These are phyloP conservation scores for Sporothrix globosa DNA, from an alignment of 2,329 filamentous ascomycete species.

Conservation along the genomic window DNA sequence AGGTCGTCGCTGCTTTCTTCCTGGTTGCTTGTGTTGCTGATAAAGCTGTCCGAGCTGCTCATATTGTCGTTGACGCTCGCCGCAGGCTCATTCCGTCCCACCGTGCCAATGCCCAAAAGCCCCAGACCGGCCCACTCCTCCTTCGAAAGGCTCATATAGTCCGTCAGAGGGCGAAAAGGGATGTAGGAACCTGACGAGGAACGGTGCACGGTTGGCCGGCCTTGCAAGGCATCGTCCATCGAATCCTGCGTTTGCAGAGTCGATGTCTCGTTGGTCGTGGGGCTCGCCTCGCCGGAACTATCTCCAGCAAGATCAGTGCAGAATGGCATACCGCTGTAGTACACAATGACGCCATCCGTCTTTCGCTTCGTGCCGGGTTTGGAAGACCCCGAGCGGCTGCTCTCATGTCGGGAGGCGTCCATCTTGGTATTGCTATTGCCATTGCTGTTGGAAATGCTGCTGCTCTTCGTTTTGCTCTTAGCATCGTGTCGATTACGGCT, in stretches of 20 bases:
- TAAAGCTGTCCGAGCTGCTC: conserved; percentile 28
- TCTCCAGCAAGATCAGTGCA: conserved; percentile 79
- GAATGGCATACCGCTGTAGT: conserved; percentile 78
- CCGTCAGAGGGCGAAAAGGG: conserved; percentile 55
- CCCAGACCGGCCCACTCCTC: conserved; percentile 31
- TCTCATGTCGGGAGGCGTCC: conserved; percentile 51
- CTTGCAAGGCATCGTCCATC: conserved; percentile 30
- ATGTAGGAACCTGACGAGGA: conserved; percentile 57
- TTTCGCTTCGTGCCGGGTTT: conserved; percentile 57
- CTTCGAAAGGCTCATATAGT: conserved; percentile 38
- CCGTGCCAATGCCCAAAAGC: conserved; percentile 26
- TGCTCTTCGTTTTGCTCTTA: conserved; percentile 41
- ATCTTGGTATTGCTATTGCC: conserved; percentile 51
- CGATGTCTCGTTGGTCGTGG: conserved; percentile 55
- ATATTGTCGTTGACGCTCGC: conserved; percentile 19
- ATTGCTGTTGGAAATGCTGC: conserved; percentile 19
- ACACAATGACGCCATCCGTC: conserved; percentile 76
- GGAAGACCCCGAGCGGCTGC: conserved; percentile 54
- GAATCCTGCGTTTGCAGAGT: conserved; percentile 46
- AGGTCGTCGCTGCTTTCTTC: conserved; percentile 37
- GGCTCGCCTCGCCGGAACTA: conserved; percentile 49
- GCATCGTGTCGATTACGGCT: conserved; percentile 40
- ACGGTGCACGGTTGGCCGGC: conserved; percentile 43
- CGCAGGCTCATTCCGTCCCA: conserved; percentile 38
- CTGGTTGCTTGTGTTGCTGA: conserved; percentile 19